phyloP scores from a whole-genome alignment of 495 filamentous ascomycete genomes.

The Lophiostoma macrostomum region DNA sequence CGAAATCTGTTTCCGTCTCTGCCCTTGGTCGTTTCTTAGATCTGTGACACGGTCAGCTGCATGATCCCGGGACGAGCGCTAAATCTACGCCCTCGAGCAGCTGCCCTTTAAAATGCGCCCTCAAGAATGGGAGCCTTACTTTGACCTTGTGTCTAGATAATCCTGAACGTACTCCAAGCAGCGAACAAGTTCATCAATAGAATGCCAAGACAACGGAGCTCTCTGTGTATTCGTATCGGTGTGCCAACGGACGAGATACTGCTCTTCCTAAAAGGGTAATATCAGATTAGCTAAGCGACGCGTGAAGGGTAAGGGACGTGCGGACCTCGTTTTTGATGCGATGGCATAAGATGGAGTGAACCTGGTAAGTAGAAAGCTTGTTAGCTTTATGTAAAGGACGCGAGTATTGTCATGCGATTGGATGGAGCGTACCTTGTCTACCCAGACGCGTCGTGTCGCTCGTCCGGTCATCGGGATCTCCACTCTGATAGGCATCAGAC shows the following conservation, averaged over 20 bases:
- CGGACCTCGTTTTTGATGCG: constrained; percentile 22
- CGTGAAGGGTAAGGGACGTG: background rate
- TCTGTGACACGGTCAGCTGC: background rate
- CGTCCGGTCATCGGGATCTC: constrained; percentile 6
- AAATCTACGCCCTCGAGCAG: too few relatives aligned
- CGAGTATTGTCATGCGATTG: background rate
- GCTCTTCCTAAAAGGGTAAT: constrained; percentile 33
- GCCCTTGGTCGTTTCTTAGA: constrained; percentile 36
- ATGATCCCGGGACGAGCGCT: too few relatives aligned
- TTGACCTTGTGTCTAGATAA: constrained; percentile 35
- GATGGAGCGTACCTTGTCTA: constrained; percentile 17
- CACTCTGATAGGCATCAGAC: constrained; percentile 21
- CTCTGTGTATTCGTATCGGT: background rate
- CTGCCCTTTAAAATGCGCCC: background rate
- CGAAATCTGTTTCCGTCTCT: constrained; percentile 16
- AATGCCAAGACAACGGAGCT: constrained; percentile 39
- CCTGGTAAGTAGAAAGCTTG: constrained; percentile 6
- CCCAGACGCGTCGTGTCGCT: constrained; percentile 1
- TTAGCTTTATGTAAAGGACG: constrained; percentile 2
- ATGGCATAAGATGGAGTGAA: constrained; percentile 22
- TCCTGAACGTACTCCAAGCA: constrained; percentile 38
- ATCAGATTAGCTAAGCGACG: constrained; percentile 22
- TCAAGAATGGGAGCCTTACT: constrained; percentile 6
- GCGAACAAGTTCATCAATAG: constrained; percentile 31
- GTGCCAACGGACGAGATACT: constrained; percentile 41